Base-by-base conservation (phyloP, 306 rosid species). In the Elaeagnus macrophylla region DNA sequence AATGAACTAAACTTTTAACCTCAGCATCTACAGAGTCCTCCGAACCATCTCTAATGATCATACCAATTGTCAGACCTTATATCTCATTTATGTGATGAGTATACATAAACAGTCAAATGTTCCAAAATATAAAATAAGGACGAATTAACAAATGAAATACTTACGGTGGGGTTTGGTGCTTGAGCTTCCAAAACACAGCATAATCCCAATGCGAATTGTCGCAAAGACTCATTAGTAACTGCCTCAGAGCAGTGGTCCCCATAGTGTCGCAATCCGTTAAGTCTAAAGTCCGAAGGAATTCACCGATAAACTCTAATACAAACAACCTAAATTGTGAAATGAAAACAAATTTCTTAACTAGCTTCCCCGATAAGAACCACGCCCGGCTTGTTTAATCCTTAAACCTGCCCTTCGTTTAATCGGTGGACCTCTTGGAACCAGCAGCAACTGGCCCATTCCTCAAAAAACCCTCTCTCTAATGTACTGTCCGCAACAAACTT, bases 181-280 rank as follows among this genome's bases (percentile, higher is more conserved):
- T 66, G 67, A 91, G 90, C 84, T 80, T 91, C 97, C 97, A 91
- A 77, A 91, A 86, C 18, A 86, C 94, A 56, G 83, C 91, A 77
- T 86, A 91, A 2, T 72, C 73, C 97, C 97, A 91, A 42, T 37
- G 83, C 39, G 81, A 67, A 64, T 76, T 37, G 54, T 67, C 76
- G 79, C 97, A 86, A 56, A 91, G 66, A 67, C 82, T 69, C 65
- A 70, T 78, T 79, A 91, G 75, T 42, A 86, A 72, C 67, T 75
- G 76, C 53, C 64, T 62, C 48, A 80, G 69, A 47, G 76, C 64
- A 68, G 64, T 60, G 65, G 78, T 67, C 60, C 72, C 97, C 95
- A 86, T 91, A 1, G 32, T 25, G 32, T 25, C 32, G 19, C 42
- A 20, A 20, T 60, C 16, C 32, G 54, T 49, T 57, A 41, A 61